Base-by-base conservation (phyloP, 768 basidiomycete genomes). In the Rhodotorula sphaerocarpa region DNA sequence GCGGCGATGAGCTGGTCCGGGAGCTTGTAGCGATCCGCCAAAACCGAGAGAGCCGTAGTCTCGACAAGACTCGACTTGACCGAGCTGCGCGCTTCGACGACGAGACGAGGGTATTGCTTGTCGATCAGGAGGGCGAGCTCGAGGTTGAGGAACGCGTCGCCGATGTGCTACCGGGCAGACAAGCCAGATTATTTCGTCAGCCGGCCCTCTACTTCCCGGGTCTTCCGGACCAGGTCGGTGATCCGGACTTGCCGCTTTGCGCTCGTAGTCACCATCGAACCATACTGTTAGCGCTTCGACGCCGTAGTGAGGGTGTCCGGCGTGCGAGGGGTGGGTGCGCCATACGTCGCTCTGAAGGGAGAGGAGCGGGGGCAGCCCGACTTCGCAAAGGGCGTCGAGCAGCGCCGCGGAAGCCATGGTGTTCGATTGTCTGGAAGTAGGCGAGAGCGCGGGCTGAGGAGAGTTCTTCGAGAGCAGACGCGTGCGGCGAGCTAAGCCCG, bases 21-120 rank as follows among this genome's bases (percentile, higher is more conserved):
- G 12, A 64, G 16, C 7, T 28, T 28, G 53, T 59, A 30, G 2
- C 18, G 20, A 10, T n/a, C 33, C 21, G 63, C 52, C 28, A 65
- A 42, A 21, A 59, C 48, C 12, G 57, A 27, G 33, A 65, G 63
- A 25, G 57, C 50, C 12, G 28, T 1, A 46, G 59, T 65, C 31
- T 44, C 30, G 20, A 65, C 57, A 42, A 65, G 63, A 11, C 14
- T 31, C 4, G 63, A 42, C 25, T 59, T 65, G 42, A 55, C 36
- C n/a, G 54, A 57, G 0, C 51, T 44, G 11, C 57, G 44, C 2
- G 46, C 20, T 3, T 53, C 63, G 11, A 53, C 63, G 18, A 44
- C 47, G 7, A 65, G 34, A 0, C 50, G 28, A 0, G 63, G 63
- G 12, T 55, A 65, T 27, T 11, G n/a, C 53, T 59, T 48, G 48